Conservation (phyloP, 78 protist species). For the Acrasis kona region DNA sequence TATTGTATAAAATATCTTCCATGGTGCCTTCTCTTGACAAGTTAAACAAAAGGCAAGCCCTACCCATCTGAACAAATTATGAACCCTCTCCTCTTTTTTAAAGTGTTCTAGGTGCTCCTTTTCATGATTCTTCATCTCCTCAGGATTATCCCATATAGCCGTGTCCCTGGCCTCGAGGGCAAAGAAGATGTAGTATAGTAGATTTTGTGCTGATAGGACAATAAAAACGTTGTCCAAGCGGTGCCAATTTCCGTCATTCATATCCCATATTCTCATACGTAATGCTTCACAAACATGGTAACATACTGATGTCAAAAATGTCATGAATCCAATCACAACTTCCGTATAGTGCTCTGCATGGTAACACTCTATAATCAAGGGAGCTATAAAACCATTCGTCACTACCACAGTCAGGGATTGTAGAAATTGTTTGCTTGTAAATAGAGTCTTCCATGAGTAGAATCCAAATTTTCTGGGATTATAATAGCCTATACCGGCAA, state of each 20-base stretch:
- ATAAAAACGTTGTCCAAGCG: slow-evolving; percentile 13
- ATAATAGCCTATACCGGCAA: too few species aligned
- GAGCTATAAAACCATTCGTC: neutral
- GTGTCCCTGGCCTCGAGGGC: too few species aligned
- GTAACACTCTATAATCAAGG: neutral
- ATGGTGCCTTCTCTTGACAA: slow-evolving; percentile 1
- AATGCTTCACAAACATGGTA: neutral
- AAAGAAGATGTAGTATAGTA: slow-evolving; percentile 1
- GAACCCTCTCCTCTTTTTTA: neutral
- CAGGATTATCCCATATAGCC: too few species aligned
- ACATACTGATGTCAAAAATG: neutral
- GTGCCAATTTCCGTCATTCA: slow-evolving; percentile 22
- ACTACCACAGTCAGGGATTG: neutral
- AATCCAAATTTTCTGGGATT: too few species aligned
- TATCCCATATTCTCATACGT: neutral
- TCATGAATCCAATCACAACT: slow-evolving; percentile 1
- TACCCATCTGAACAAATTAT: slow-evolving; percentile 5
- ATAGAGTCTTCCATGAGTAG: too few species aligned
- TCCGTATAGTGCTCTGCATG: neutral
- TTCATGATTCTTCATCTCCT: too few species aligned
- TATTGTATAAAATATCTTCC: slow-evolving; percentile 1
- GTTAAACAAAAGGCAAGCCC: neutral
- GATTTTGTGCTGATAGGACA: neutral
- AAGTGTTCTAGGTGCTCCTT: too few species aligned
- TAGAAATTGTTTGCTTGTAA: neutral